Conservation (phyloP, 2,329 filamentous ascomycete species). For the Chaetomiaceae sp. region DNA sequence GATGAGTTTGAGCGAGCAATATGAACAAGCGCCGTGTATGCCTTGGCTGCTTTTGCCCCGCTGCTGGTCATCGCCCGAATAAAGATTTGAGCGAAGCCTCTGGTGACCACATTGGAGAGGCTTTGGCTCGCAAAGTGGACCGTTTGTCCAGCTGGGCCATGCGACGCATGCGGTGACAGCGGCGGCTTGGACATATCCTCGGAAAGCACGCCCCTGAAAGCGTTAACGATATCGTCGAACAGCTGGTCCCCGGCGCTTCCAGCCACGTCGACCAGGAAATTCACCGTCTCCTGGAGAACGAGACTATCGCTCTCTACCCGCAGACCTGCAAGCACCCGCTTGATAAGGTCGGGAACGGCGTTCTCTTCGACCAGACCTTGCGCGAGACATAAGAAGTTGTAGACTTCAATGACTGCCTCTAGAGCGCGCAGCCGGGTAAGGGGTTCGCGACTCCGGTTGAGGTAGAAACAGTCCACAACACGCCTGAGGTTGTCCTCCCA, state of each 20-base stretch:
- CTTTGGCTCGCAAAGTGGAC: constrained; percentile 40
- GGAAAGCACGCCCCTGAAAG: constrained; percentile 47
- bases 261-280: constrained; percentile 61
- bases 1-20: constrained; percentile 57
- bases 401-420: constrained; percentile 54
- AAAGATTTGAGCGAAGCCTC: constrained; percentile 71
- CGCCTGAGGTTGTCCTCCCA: constrained; percentile 62
- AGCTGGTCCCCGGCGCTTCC: constrained; percentile 53
- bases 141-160: constrained; percentile 26
- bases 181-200: constrained; percentile 45
- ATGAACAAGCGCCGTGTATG: constrained; percentile 59
- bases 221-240: constrained; percentile 54
- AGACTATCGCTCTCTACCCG: constrained; percentile 58
- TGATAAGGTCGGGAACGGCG: constrained; percentile 54
- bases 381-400: constrained; percentile 54
- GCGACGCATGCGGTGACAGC: constrained; percentile 29
- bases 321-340: constrained; percentile 57
- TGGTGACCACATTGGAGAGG: constrained; percentile 65
- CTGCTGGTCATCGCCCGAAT: constrained; percentile 65
- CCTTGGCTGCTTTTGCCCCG: constrained; percentile 56
- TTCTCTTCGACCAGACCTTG: constrained; percentile 55
- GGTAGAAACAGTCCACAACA: constrained; percentile 60
- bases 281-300: constrained; percentile 60
- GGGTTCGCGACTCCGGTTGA: constrained; percentile 55
- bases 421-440: constrained; percentile 59